These are phyloP conservation scores for Teratosphaeria viscida DNA, from an alignment of 2,329 filamentous ascomycete species.

Conservation along the genomic window DNA sequence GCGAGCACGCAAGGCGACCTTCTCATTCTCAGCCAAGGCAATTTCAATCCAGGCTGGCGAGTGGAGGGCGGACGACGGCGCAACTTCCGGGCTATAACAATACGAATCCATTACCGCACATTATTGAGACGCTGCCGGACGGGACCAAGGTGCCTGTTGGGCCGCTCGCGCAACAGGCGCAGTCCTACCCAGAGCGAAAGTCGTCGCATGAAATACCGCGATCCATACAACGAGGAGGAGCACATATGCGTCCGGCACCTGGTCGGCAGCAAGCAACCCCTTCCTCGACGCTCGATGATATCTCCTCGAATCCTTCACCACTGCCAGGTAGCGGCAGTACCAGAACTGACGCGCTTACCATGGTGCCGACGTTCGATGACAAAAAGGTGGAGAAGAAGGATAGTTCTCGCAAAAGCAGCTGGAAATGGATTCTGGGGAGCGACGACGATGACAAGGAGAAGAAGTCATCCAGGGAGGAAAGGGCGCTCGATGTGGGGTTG, in stretches of 20 bases:
- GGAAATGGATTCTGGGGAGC: conserved; percentile 67
- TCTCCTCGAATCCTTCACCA: conserved; percentile 54
- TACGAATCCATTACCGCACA: conserved; percentile 42
- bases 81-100: conserved; percentile 38
- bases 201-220: conserved; percentile 29
- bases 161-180: conserved; percentile 14
- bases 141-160: conserved; percentile 22
- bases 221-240: conserved; percentile 23
- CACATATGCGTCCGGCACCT: conserved; percentile 25
- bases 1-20: conserved; percentile 19
- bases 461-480: conserved; percentile 32
- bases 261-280: conserved; percentile 22
- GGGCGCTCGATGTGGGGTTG: conserved; percentile 25
- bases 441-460: conserved; percentile 61
- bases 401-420: conserved; percentile 62
- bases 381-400: conserved; percentile 63
- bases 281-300: conserved; percentile 49
- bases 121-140: conserved; percentile 49
- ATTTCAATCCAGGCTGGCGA: conserved; percentile 47
- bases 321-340: conserved; percentile 56
- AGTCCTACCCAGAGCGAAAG: conserved; percentile 39
- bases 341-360: conserved; percentile 66
- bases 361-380: conserved; percentile 66
- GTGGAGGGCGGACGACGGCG: conserved; percentile 43
- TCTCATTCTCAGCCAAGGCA: conserved; percentile 33